Evolutionary conservation across 495 filamentous ascomycete species (phyloP), one percentile per base, ranked within the genome.

Genomic region (Alectoria sarmentosa): DNA sequence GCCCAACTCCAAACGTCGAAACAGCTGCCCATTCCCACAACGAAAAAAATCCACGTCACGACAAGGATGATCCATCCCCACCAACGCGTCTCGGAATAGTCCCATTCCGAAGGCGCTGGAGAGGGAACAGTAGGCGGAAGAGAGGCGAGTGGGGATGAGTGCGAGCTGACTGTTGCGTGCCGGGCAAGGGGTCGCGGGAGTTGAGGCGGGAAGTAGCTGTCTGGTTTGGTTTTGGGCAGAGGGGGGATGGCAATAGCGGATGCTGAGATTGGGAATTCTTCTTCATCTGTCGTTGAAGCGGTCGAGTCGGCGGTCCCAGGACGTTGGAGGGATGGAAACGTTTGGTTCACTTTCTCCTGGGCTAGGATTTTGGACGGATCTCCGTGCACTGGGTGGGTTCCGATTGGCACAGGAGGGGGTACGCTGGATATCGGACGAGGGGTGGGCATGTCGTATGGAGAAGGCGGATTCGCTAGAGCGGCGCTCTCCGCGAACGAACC

Each of bases 1-100:
- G 94, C 93, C 94, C 94, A 98, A 73, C 86, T 94, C 94, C 94
- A 98, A n/a, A 97, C 86, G n/a, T 87, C 94, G 21, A 96, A 82
- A 72, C 92, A 96, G 46, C 88, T 92, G 37, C 94, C 94, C 87
- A 98, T 97, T 34, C 94, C 94, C 2, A 92, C 84, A 37, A 97
- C 90, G 72, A 98, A 96, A 34, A 96, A 91, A 34, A 92, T 73
- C 94, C 94, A 98, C 2, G 94, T 98, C 60, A 88, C 86, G 41
- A 88, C 75, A 34, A 98, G 79, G 6, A 98, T 87, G 2, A 96
- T 86, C 90, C 91, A 98, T 4, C 94, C 94, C 92, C 92, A 98
- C 85, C 88, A 94, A 70, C 89, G 91, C 21, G 94, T 98, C 76
- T 96, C 92, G 56, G 86, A 84, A 72, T 96, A 96, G 76, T 95